phyloP scores from a whole-genome alignment of 352 stramenopile species.

The Globisporangium sylvaticum region DNA sequence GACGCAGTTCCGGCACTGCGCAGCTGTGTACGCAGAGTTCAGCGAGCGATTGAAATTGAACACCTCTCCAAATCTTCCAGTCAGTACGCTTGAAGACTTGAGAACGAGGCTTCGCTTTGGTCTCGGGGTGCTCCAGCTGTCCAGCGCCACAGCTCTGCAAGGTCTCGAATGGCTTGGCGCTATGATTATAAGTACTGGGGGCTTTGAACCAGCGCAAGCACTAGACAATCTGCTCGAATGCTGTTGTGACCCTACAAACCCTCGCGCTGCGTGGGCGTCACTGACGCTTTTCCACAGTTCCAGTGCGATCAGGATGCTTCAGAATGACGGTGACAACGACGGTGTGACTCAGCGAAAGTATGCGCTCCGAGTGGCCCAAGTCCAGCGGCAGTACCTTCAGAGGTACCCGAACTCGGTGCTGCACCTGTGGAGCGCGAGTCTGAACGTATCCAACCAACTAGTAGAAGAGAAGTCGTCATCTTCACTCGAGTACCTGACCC shows the following conservation, averaged over 20 bases:
- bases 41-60: constrained; percentile 16
- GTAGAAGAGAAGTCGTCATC: not conserved
- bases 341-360: not conserved
- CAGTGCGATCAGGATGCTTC: constrained; percentile 19
- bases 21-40: constrained; percentile 22
- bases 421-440: constrained; percentile 33
- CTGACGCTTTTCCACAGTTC: constrained; percentile 32
- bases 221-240: constrained; percentile 26
- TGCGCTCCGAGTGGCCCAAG: not conserved
- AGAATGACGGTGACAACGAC: constrained; percentile 17
- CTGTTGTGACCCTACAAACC: constrained; percentile 2
- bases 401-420: constrained; percentile 28
- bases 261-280: constrained; percentile 28
- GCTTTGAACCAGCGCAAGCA: constrained; percentile 22
- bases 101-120: constrained; percentile 27
- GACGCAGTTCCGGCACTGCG: constrained; percentile 23
- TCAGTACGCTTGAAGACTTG: constrained; percentile 9
- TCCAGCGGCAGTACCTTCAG: constrained; percentile 16
- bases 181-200: constrained; percentile 14
- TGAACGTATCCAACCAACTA: not conserved
- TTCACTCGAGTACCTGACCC: not conserved
- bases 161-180: constrained; percentile 26
- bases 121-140: constrained; percentile 28
- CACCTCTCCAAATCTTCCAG: constrained; percentile 7
- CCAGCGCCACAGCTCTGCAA: constrained; percentile 23